Percentiles rank a stretch among this genome's conserved stretches.
phyloP scores from a whole-genome alignment of 805 yeast species.

The Candida sakaeoensis region DNA sequence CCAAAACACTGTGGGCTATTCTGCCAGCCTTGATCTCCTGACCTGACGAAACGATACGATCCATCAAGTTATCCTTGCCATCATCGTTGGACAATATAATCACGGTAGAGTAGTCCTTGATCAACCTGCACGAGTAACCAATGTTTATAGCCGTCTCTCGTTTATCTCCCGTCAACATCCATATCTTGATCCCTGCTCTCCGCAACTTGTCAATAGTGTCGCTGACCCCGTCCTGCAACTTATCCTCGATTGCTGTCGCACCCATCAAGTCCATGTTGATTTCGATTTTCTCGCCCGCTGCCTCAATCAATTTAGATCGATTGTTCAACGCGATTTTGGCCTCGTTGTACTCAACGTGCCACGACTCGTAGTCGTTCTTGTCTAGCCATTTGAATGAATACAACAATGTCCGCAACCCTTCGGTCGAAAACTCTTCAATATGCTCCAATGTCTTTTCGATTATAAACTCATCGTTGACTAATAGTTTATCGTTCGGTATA shows the following conservation, averaged over 20 bases:
- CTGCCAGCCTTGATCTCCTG: conserved; percentile 67
- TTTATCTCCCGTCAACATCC: conserved; percentile 99
- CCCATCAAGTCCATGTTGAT: conserved; percentile 68
- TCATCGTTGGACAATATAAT: conserved; percentile 55
- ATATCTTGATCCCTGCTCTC: conserved; percentile 88
- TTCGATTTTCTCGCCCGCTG: conserved; percentile 72
- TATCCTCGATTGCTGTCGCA: conserved; percentile 97
- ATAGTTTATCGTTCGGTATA: conserved; percentile 48
- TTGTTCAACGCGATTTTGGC: conserved; percentile 76
- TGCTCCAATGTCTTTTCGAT: conserved; percentile 84
- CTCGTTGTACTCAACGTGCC: conserved; percentile 64
- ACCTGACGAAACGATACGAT: conserved; percentile 70
- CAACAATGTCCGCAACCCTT: conserved; percentile 86
- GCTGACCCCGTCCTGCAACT: conserved; percentile 94
- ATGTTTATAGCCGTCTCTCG: conserved; percentile 97
- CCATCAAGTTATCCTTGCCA: conserved; percentile 53
- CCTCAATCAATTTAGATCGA: conserved; percentile 63
- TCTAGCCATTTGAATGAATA: conserved; percentile 77
- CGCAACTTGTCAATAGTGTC: conserved; percentile 89
- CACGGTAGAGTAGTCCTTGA: conserved; percentile 89
- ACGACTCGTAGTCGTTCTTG: conserved; percentile 52
- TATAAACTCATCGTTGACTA: conserved; percentile 70
- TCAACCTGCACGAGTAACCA: conserved; percentile 90
- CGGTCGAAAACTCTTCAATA: conserved; percentile 90
- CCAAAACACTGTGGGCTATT: conserved; percentile 92